Conservation (phyloP, 805 yeast species). For the Kodamaea fukazawae region DNA sequence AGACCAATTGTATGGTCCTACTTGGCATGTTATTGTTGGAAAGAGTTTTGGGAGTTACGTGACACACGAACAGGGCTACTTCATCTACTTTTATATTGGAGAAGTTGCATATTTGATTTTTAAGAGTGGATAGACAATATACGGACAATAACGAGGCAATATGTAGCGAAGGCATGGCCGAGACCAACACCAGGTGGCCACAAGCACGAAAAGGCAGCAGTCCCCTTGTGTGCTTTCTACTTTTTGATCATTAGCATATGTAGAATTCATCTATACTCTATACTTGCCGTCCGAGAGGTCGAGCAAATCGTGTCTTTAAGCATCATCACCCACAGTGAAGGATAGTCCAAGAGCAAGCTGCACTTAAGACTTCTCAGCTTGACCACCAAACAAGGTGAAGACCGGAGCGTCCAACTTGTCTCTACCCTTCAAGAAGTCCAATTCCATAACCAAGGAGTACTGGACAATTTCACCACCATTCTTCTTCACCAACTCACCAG, state of each 20-base stretch:
- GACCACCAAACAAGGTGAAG: slow-evolving; percentile 86
- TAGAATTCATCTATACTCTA: too few species aligned
- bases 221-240: too few species aligned
- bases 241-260: too few species aligned
- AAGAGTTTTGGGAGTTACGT: slow-evolving; percentile 77
- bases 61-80: slow-evolving; percentile 73
- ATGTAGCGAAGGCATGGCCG: too few species aligned
- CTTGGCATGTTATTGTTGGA: slow-evolving; percentile 84
- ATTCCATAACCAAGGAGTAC: slow-evolving; percentile 88
- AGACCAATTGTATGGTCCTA: slow-evolving; percentile 61
- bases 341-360: too few species aligned
- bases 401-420: slow-evolving; percentile 81
- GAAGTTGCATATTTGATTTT: slow-evolving; percentile 66
- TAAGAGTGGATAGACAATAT: slow-evolving; percentile 51
- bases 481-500: slow-evolving; percentile 74
- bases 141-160: too few species aligned
- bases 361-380: slow-evolving; percentile 47
- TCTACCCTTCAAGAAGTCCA: slow-evolving; percentile 92
- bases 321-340: too few species aligned
- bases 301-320: too few species aligned
- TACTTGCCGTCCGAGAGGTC: too few species aligned
- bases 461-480: slow-evolving; percentile 73
- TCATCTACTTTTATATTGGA: slow-evolving; percentile 69
- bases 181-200: too few species aligned
- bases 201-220: too few species aligned